A percentile compares a stretch with the other conserved stretches of the same genome.
These are phyloP conservation scores for Pochonia chlamydosporia DNA, from an alignment of 2,329 filamentous ascomycete genomes.

Conservation along the genomic window DNA sequence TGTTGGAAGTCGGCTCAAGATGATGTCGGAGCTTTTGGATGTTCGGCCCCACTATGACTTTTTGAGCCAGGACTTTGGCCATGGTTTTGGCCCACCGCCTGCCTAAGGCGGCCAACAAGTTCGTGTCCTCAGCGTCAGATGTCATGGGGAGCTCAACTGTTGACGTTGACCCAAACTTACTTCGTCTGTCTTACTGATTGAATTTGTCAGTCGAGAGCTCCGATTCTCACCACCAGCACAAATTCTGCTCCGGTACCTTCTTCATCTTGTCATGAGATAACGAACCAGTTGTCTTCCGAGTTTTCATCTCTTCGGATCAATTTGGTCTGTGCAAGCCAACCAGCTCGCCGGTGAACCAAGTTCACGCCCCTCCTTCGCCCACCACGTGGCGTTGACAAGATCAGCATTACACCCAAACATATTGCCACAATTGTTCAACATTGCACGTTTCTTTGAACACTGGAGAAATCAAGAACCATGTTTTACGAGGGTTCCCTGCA, in stretches of 20 bases:
- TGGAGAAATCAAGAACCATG: conserved; percentile 41
- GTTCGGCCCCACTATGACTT: too few relatives aligned
- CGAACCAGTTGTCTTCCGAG: neutral
- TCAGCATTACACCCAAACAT: neutral
- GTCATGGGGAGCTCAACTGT: conserved; percentile 2
- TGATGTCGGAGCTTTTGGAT: too few relatives aligned
- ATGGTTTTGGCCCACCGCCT: conserved; percentile 13
- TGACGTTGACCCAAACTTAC: too few relatives aligned
- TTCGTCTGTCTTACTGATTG: neutral
- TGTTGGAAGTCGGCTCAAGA: too few relatives aligned
- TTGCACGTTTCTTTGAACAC: neutral
- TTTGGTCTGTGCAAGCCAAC: neutral
- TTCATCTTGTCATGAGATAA: neutral
- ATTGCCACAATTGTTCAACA: neutral
- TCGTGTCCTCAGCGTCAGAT: neutral
- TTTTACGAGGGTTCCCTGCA: conserved; percentile 79
- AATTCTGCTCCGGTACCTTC: too few relatives aligned
- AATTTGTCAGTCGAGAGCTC: neutral
- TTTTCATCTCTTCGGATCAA: neutral
- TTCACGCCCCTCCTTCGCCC: neutral
- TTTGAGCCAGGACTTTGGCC: too few relatives aligned
- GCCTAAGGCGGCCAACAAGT: conserved; percentile 4
- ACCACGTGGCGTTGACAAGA: conserved; percentile 1
- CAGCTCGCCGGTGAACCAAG: neutral
- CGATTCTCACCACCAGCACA: too few relatives aligned